Base-by-base conservation (phyloP, 305 asterid species). In the Nicotiana rustica region DNA sequence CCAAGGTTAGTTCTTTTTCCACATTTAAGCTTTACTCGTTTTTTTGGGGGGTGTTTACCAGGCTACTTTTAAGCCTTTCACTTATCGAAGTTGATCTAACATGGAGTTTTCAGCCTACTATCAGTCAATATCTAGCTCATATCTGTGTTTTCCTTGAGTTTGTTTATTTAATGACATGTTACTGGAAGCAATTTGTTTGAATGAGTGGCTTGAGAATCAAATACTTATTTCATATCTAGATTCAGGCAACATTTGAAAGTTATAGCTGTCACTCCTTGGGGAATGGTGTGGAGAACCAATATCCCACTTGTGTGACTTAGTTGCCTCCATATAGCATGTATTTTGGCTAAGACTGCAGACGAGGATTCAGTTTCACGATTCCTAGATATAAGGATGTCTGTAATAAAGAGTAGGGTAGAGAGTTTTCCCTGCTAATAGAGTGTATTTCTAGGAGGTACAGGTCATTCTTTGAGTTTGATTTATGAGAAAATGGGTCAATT, bases 1-100 rank as follows among this genome's bases (percentile, higher is more conserved):
- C 86, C 91, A 89, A 84, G 97, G 98, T 96, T 85, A 80, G 80
- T 41, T 66, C 60, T 82, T 77, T 77, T 49, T 69, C 82, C 77
- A 12, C 59, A 1, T 55, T 55, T 55, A 25, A 73, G 79, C 62
- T 18, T 29, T 70, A 19, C 44, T 5, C 18, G 6, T 47, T 73
- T 47, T 13, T 73, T 47, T 36, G 6, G 44, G 41, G 38, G 79
- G 36, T 49, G 55, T 60, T 52, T 75, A 7, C 3, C n/a, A 9
- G 44, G 25, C 44, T 49, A 25, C 8, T 14, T 13, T 25, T 25
- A 52, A 25, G 79, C 44, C 44, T 21, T 25, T 73, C 3, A 73
- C 44, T 25, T 14, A 15, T 25, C 44, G 2, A 75, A 75, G 44
- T 8, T 75, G 79, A 49, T 25, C 7, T 14, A 0, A 52, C 7